Evolutionary conservation across 1,284 basidiomycete species (phyloP).

Genomic region (Porodaedalea pini): DNA sequence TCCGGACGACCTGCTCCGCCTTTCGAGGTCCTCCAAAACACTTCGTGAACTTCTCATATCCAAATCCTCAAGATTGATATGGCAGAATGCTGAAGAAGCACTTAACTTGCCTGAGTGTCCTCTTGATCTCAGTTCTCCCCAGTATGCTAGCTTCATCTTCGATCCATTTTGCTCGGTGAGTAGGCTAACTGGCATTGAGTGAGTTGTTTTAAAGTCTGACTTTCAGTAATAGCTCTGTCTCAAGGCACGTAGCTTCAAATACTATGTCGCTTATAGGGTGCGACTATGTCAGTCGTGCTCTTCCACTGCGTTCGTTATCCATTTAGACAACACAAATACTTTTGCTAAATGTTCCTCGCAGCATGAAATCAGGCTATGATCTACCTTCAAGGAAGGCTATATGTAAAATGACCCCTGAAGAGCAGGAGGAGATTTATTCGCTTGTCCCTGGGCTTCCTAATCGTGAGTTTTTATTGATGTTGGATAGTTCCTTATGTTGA

Average conservation of each 20-base stretch:
- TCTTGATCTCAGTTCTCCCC: constrained; percentile 4
- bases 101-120: constrained; percentile 3
- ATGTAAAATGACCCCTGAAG: no score
- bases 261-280: neutral
- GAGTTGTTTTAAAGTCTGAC: neutral
- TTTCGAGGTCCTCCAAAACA: constrained; percentile 3
- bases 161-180: constrained; percentile 9
- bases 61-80: neutral
- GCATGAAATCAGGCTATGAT: neutral
- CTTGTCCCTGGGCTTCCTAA: no score
- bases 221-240: neutral
- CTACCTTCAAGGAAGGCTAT: no score
- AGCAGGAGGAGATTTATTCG: no score
- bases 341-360: neutral
- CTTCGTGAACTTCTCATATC: constrained; percentile 10
- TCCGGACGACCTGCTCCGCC: neutral
- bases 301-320: neutral
- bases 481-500: no score
- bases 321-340: neutral
- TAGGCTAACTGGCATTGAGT: neutral
- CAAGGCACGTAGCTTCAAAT: neutral
- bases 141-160: constrained; percentile 11
- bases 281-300: neutral
- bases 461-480: no score
- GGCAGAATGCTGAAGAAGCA: neutral